Percentiles rank a stretch among this genome's conserved stretches.
phyloP scores from a whole-genome alignment of 257 asterid species.

The Marsdenia floribunda region DNA sequence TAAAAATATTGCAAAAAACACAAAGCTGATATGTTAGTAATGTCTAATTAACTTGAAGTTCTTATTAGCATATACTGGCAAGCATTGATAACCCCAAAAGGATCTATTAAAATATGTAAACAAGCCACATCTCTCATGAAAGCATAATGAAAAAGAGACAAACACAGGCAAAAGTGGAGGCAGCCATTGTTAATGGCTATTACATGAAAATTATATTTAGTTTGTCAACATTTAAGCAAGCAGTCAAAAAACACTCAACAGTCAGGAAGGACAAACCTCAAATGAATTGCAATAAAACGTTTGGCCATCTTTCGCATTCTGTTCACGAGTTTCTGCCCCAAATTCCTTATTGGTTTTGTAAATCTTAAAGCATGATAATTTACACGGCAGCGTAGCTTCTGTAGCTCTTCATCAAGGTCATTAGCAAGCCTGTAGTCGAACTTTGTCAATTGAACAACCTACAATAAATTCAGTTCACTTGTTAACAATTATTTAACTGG shows the following conservation, averaged over 20 bases:
- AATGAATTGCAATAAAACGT: constrained; percentile 87
- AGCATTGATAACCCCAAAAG: not conserved
- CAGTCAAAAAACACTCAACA: not conserved
- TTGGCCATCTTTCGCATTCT: constrained; percentile 80
- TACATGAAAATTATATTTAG: not conserved
- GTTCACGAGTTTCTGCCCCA: constrained; percentile 75
- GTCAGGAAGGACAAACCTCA: constrained; percentile 53
- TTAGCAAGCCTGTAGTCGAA: constrained; percentile 93
- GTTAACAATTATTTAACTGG: constrained; percentile 1
- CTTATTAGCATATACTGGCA: not conserved
- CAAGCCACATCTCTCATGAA: not conserved
- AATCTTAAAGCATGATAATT: constrained; percentile 92
- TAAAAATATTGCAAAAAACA: not conserved
- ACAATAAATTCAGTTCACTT: constrained; percentile 27
- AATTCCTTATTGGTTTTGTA: constrained; percentile 67
- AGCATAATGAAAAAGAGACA: not conserved
- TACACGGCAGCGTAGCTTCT: constrained; percentile 89
- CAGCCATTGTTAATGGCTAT: not conserved
- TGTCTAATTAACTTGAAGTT: not conserved
- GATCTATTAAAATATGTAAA: not conserved
- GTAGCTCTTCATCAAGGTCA: constrained; percentile 82
- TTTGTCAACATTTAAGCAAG: not conserved
- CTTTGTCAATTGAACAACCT: constrained; percentile 98
- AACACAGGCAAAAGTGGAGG: not conserved
- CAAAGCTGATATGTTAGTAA: not conserved